Evolutionary conservation across 2,329 filamentous ascomycete species (phyloP), one percentile per base, ranked within the genome.

Genomic region (Bipolaris oryzae): DNA sequence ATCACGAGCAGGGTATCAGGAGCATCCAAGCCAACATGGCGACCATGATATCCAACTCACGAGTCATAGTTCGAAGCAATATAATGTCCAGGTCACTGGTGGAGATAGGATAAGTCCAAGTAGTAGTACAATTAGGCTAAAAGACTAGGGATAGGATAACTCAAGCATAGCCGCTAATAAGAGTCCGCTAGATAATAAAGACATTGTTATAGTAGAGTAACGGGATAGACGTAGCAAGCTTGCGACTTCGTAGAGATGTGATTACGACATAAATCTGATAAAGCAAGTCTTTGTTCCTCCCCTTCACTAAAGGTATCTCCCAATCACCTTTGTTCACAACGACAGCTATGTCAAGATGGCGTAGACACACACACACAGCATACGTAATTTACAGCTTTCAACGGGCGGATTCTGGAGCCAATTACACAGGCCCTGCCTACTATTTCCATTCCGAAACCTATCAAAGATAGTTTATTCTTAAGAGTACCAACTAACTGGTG

Each of bases 1-100:
- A 4, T 57, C 58, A 38, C 58, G 61, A 31, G 61, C 61, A 39
- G 61, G 61, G 15, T 63, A 63, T 37, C 34, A 42, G 38, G 47
- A 48, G 31, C 58, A 63, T 10, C 28, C 44, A 39, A 63, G 58
- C n/a, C 50, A 49, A 28, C 38, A 53, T 37, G 57, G 53, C 33
- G 47, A 54, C n/a, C 50, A 54, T 21, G 57, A 55, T 33, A 62
- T 62, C 35, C 53, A 50, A 21, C 60, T 62, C 39, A 55, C 43
- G 3, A 35, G 44, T 35, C 43, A 58, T 15, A 50, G 55, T 51
- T 47, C 52, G 15, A 54, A 55, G 43, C 20, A 49, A 34, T 23
- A 47, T 23, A 35, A 55, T 34, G 37, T 62, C n/a, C 51, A 60
- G 34, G 39, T 51, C 7, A 54, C 44, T 0, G 44, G 53, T 10